phyloP scores from a whole-genome alignment of 768 basidiomycete species.

The Trametes coccinea region DNA sequence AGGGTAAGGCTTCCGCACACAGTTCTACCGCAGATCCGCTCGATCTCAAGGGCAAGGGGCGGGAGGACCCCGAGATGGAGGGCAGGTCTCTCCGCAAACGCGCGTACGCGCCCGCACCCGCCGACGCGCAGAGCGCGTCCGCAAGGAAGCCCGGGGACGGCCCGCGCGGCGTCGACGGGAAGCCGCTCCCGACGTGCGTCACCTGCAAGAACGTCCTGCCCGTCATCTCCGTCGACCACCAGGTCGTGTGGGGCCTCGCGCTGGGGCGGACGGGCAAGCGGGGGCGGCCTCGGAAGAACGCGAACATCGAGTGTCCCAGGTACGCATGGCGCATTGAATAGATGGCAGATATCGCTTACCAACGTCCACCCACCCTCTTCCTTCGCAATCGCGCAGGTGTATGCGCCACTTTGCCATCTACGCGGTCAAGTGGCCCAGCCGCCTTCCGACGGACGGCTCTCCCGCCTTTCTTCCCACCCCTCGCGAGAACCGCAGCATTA shows the following conservation, averaged over 20 bases:
- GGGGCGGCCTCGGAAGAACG: constrained; percentile 35
- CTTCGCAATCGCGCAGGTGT: constrained; percentile 47
- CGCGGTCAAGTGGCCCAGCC: constrained; percentile 67
- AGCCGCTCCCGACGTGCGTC: constrained; percentile 65
- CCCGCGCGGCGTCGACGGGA: constrained; percentile 63
- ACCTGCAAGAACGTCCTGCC: constrained; percentile 74
- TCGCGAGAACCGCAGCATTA: constrained; percentile 37
- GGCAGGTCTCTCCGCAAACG: constrained; percentile 26
- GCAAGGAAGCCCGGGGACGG: constrained; percentile 35
- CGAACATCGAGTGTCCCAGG: constrained; percentile 75
- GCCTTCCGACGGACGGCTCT: constrained; percentile 51
- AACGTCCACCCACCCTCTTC: not conserved
- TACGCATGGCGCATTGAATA: constrained; percentile 36
- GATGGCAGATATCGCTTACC: not conserved
- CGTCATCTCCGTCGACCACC: constrained; percentile 71
- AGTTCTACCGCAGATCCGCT: constrained; percentile 12
- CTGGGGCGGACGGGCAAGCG: constrained; percentile 58
- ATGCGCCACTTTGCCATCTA: constrained; percentile 82
- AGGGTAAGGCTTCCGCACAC: constrained; percentile 23
- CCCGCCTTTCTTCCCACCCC: constrained; percentile 46
- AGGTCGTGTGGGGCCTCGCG: constrained; percentile 76
- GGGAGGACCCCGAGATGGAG: constrained; percentile 26
- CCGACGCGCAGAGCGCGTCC: constrained; percentile 10
- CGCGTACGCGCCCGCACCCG: constrained; percentile 10
- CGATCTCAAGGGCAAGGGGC: constrained; percentile 17